Evolutionary conservation across 2,329 filamentous ascomycete species (phyloP).

Genomic region (Blastomyces parvus): DNA sequence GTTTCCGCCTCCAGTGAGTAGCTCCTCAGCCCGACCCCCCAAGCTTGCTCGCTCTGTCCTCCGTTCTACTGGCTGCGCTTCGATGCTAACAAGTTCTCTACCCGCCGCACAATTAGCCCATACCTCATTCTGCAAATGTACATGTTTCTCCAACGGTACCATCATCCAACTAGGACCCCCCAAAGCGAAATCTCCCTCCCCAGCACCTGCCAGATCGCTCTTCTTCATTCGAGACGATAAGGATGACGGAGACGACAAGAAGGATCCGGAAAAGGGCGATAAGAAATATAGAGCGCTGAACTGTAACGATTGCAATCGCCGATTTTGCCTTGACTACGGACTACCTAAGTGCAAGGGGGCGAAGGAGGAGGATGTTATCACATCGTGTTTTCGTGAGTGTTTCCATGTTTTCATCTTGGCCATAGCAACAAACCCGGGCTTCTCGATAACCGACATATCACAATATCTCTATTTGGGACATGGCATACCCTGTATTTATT

Average conservation of each 20-base stretch:
- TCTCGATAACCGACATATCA: background rate
- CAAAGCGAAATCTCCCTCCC: slow-evolving; percentile 19
- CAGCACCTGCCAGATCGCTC: slow-evolving; percentile 11
- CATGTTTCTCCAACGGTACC: slow-evolving; percentile 57
- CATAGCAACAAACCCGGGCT: background rate
- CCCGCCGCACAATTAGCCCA: slow-evolving; percentile 23
- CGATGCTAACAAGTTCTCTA: slow-evolving; percentile 1
- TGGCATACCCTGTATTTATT: background rate
- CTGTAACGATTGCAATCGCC: slow-evolving; percentile 58
- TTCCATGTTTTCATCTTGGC: background rate
- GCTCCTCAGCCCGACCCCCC: background rate
- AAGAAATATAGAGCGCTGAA: slow-evolving; percentile 38
- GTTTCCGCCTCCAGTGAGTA: slow-evolving; percentile 30
- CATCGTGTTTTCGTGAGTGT: slow-evolving; percentile 54
- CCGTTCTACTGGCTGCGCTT: background rate
- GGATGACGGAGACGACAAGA: slow-evolving; percentile 13
- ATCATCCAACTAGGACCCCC: slow-evolving; percentile 54
- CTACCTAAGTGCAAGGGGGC: slow-evolving; percentile 53
- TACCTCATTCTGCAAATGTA: slow-evolving; percentile 64
- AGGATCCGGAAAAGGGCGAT: slow-evolving; percentile 20
- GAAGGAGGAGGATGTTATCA: slow-evolving; percentile 55
- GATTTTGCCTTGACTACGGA: slow-evolving; percentile 56
- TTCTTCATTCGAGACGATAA: slow-evolving; percentile 14
- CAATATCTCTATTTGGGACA: background rate
- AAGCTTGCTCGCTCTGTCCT: background rate